A percentile compares a stretch with the other conserved stretches of the same genome.
These are phyloP conservation scores for Panus rudis DNA, from an alignment of 768 basidiomycete genomes.

Conservation along the genomic window DNA sequence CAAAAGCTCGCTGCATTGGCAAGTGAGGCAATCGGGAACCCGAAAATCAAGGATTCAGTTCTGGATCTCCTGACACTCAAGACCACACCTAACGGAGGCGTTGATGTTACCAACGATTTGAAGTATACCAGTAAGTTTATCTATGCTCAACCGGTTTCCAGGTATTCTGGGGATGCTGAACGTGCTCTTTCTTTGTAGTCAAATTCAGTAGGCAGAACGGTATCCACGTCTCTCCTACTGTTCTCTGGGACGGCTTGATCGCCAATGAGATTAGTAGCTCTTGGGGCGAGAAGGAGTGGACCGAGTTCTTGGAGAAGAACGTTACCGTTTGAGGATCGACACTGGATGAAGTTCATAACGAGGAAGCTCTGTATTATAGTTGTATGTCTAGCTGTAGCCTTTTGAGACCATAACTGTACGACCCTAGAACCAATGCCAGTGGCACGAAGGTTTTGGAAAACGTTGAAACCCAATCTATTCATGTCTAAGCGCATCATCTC, in stretches of 20 bases:
- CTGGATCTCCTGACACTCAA: slow-evolving; percentile 58
- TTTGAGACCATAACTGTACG: too few species aligned
- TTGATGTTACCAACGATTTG: slow-evolving; percentile 75
- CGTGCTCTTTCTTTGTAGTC: slow-evolving; percentile 40
- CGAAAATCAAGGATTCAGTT: slow-evolving; percentile 41
- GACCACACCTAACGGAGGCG: slow-evolving; percentile 67
- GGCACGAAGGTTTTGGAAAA: too few species aligned
- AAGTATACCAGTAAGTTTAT: slow-evolving; percentile 74
- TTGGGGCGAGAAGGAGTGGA: slow-evolving; percentile 82
- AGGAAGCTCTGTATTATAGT: too few species aligned
- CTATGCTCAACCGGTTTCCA: not conserved
- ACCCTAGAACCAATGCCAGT: too few species aligned
- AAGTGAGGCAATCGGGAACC: slow-evolving; percentile 41
- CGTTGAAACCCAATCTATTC: too few species aligned
- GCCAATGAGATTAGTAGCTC: slow-evolving; percentile 70
- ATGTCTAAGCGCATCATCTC: too few species aligned
- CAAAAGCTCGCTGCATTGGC: slow-evolving; percentile 63
- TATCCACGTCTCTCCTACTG: slow-evolving; percentile 86
- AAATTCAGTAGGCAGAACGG: slow-evolving; percentile 89
- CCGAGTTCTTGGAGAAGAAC: slow-evolving; percentile 58
- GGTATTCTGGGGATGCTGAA: not conserved
- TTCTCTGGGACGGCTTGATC: slow-evolving; percentile 68
- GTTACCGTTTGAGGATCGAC: slow-evolving; percentile 36
- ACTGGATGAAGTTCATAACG: too few species aligned
- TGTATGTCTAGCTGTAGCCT: too few species aligned